phyloP scores from a whole-genome alignment of 169 alveolate genomes.

The Plasmodium vivax region DNA sequence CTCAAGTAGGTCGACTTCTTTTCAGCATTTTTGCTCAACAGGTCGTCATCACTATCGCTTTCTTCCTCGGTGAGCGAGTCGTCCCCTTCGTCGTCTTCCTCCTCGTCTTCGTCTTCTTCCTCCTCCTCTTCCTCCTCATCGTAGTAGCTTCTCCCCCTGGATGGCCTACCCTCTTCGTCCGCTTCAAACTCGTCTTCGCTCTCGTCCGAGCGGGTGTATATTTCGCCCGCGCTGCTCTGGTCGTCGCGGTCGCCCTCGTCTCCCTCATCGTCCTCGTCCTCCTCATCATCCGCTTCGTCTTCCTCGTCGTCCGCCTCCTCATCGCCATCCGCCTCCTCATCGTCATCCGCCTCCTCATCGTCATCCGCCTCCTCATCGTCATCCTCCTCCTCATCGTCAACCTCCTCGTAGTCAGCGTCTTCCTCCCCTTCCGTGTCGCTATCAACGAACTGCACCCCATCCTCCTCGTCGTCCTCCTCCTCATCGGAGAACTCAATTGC shows the following conservation, averaged over 20 bases:
- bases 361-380: neutral
- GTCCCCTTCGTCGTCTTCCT: slow-evolving; percentile 14
- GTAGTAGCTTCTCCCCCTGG: neutral
- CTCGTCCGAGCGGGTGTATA: neutral
- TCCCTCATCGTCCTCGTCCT: neutral
- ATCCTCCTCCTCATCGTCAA: neutral
- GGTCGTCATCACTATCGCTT: slow-evolving; percentile 26
- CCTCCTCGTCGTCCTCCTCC: slow-evolving; percentile 31
- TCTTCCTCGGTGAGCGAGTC: slow-evolving; percentile 5
- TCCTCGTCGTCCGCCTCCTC: neutral
- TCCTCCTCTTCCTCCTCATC: slow-evolving; percentile 39
- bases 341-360: neutral
- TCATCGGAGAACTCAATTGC: neutral
- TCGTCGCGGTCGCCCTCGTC: neutral
- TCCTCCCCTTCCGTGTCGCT: neutral
- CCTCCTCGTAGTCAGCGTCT: neutral
- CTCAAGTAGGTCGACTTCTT: slow-evolving; percentile 18
- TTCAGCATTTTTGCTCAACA: slow-evolving; percentile 9
- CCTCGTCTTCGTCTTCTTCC: neutral
- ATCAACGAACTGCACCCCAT: neutral
- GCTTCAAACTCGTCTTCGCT: slow-evolving; percentile 6
- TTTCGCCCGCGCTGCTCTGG: neutral
- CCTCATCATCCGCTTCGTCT: neutral
- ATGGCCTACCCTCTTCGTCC: neutral
- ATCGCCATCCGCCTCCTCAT: neutral